Conservation (phyloP, 2,329 filamentous ascomycete genomes). For the Pseudovirgaria hyperparasitica region DNA sequence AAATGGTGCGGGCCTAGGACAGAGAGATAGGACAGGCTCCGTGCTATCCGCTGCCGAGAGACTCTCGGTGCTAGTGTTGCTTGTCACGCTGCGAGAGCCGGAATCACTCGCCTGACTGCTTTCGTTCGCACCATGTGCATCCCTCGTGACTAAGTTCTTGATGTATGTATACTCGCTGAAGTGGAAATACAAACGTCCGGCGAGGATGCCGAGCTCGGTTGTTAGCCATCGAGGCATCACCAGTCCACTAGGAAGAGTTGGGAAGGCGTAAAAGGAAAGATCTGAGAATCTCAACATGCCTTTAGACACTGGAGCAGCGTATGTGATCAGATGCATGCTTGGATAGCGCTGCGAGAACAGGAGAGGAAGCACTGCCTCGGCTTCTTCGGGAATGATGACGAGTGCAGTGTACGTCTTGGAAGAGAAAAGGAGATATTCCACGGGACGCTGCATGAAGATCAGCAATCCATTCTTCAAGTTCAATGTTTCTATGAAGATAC, state of each 20-base stretch:
- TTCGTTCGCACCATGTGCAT: not conserved
- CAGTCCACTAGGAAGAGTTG: constrained; percentile 26
- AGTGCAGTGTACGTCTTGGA: constrained; percentile 31
- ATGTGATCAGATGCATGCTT: constrained; percentile 34
- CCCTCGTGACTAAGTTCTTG: not conserved
- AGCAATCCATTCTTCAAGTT: constrained; percentile 1
- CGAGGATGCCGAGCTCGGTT: constrained; percentile 43
- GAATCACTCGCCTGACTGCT: too few relatives aligned
- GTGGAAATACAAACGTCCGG: constrained; percentile 44
- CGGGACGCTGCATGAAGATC: constrained; percentile 22
- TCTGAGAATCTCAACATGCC: constrained; percentile 43
- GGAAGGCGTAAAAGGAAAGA: constrained; percentile 37
- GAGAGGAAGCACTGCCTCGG: constrained; percentile 36
- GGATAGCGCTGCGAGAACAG: constrained; percentile 13
- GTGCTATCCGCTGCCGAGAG: too few relatives aligned
- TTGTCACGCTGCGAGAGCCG: too few relatives aligned
- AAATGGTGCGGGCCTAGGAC: constrained; percentile 30
- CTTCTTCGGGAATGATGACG: constrained; percentile 48
- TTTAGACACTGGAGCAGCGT: constrained; percentile 43
- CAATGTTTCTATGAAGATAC: constrained; percentile 5
- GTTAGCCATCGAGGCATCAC: constrained; percentile 36
- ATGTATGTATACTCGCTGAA: constrained; percentile 22
- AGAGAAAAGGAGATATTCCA: constrained; percentile 48
- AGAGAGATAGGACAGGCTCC: not conserved
- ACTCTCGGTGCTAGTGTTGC: not conserved